Evolutionary conservation across 148 eudicot species (phyloP).

Genomic region (Linanthus parryae): DNA sequence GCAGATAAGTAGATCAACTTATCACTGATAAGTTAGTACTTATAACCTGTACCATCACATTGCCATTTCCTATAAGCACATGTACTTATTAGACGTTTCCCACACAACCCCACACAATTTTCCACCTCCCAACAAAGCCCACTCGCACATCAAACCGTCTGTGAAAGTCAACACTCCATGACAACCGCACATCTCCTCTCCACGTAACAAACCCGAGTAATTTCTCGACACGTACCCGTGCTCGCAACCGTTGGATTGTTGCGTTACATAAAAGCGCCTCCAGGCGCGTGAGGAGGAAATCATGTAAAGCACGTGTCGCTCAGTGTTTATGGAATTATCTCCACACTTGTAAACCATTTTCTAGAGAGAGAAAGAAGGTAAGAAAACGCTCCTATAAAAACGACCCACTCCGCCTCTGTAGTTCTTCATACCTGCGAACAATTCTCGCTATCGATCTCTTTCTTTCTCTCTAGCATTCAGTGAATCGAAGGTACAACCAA

Average conservation of each 20-base stretch:
- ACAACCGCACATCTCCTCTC: background rate
- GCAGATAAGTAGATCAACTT: too few species aligned
- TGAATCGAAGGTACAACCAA: constrained; percentile 2
- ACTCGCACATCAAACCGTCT: background rate
- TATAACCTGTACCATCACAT: too few species aligned
- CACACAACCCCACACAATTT: background rate
- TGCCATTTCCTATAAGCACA: too few species aligned
- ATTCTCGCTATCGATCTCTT: constrained; percentile 1
- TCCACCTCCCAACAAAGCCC: background rate
- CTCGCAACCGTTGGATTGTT: too few species aligned
- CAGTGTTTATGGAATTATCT: too few species aligned
- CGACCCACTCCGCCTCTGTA: constrained; percentile 1
- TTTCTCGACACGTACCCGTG: background rate
- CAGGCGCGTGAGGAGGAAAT: too few species aligned
- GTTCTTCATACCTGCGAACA: constrained; percentile 5
- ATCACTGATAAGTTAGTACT: too few species aligned
- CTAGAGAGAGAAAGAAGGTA: background rate
- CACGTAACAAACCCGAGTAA: background rate
- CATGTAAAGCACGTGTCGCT: too few species aligned
- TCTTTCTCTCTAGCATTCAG: constrained; percentile 8
- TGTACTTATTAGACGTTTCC: too few species aligned
- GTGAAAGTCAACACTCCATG: background rate
- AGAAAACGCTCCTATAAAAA: background rate
- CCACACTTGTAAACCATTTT: background rate
- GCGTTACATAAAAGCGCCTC: too few species aligned